These are phyloP conservation scores for Mortierella antarctica DNA, from an alignment of 192 early-diverging fungal genomes.

Conservation along the genomic window DNA sequence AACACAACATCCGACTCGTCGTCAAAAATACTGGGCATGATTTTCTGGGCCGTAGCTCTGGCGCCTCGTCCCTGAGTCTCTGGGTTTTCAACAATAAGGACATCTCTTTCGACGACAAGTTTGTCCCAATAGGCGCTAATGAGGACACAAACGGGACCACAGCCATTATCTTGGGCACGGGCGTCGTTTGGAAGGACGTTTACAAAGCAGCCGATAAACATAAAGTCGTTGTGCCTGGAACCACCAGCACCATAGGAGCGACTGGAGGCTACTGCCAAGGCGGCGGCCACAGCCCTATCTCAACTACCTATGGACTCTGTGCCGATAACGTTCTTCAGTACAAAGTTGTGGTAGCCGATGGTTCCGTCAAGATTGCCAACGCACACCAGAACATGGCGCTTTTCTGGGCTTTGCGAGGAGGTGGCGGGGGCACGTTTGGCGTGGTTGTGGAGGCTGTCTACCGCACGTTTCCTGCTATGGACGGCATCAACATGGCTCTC, in stretches of 20 bases:
- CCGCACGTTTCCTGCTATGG: constrained; percentile 14
- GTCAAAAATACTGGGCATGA: constrained; percentile 71
- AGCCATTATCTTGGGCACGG: constrained; percentile 55
- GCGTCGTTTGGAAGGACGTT: constrained; percentile 56
- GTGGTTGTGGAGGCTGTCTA: constrained; percentile 45
- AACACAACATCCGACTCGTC: constrained; percentile 59
- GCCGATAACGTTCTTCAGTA: constrained; percentile 64
- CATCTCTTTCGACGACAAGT: constrained; percentile 36
- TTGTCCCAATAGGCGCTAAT: constrained; percentile 32
- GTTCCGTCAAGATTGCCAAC: constrained; percentile 52
- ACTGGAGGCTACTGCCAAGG: constrained; percentile 51
- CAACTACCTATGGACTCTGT: constrained; percentile 59
- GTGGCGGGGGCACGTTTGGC: constrained; percentile 54
- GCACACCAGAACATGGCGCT: constrained; percentile 57
- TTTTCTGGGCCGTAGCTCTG: constrained; percentile 57
- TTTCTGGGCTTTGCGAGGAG: constrained; percentile 73
- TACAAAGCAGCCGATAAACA: constrained; percentile 42
- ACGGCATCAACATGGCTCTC: constrained; percentile 10
- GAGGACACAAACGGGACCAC: neutral
- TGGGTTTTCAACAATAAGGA: constrained; percentile 58
- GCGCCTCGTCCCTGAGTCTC: constrained; percentile 54
- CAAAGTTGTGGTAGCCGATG: constrained; percentile 62
- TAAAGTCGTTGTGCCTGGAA: constrained; percentile 49
- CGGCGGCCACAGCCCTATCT: constrained; percentile 63
- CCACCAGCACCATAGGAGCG: constrained; percentile 49